A percentile compares a stretch with the other conserved stretches of the same genome.
Evolutionary conservation across 1,139 yeast species (phyloP).

Genomic region (Candida sanyaensis): DNA sequence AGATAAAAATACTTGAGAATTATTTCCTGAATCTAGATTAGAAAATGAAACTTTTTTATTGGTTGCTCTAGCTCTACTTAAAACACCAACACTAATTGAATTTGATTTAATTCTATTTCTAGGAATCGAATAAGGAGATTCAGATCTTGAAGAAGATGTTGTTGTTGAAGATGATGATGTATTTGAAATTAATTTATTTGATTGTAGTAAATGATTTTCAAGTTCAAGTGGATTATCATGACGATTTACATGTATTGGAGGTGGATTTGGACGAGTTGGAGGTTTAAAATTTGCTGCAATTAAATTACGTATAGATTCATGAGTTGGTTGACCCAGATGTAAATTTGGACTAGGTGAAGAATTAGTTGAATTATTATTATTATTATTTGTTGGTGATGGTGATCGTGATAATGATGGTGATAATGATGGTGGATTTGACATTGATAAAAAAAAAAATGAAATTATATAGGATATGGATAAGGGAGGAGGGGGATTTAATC

Average conservation of each 20-base stretch:
- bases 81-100: constrained; percentile 16
- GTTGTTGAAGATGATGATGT: neutral
- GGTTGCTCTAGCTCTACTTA: constrained; percentile 9
- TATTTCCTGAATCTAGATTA: constrained; percentile 14
- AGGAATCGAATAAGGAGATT: constrained; percentile 2
- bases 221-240: neutral
- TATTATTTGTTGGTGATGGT: constrained; percentile 2
- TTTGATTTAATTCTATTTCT: constrained; percentile 12
- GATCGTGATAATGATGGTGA: too few species aligned
- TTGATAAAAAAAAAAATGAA: neutral
- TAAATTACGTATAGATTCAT: constrained; percentile 15
- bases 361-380: too few species aligned
- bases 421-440: neutral
- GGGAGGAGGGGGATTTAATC: too few species aligned
- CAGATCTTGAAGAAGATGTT: constrained; percentile 1
- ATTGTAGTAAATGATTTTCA: constrained; percentile 2
- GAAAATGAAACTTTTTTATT: constrained; percentile 16
- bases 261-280: neutral
- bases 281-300: constrained; percentile 15
- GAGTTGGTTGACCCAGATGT: constrained; percentile 2
- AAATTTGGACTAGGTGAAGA: neutral
- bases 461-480: too few species aligned
- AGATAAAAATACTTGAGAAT: constrained; percentile 13
- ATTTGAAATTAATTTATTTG: neutral
- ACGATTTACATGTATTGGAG: neutral